A percentile compares a stretch with the other conserved stretches of the same genome.
phyloP scores from a whole-genome alignment of 2,329 filamentous ascomycete species.

The Talaromyces atroroseus region DNA sequence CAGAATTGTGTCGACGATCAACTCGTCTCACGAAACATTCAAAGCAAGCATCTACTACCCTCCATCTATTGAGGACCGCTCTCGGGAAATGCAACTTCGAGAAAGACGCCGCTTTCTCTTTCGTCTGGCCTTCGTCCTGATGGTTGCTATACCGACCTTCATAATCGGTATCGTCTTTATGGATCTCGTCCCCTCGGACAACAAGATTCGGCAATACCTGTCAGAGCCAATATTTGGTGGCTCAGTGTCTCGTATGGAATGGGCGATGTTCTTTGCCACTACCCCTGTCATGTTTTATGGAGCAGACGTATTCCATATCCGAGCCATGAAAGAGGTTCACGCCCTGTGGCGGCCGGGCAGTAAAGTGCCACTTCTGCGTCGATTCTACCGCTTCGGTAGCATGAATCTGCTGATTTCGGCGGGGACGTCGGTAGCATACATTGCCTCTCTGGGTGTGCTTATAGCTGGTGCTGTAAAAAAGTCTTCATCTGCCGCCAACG shows the following conservation, averaged over 20 bases:
- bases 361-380: conserved; percentile 62
- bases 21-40: conserved; percentile 61
- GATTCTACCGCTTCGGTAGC: conserved; percentile 90
- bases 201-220: conserved; percentile 58
- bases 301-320: conserved; percentile 76
- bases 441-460: conserved; percentile 74
- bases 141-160: conserved; percentile 74
- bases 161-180: conserved; percentile 87
- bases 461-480: conserved; percentile 49
- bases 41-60: conserved; percentile 68
- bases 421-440: conserved; percentile 80
- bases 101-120: conserved; percentile 64
- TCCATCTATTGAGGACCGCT: conserved; percentile 76
- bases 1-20: conserved; percentile 63
- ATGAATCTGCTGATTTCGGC: conserved; percentile 94
- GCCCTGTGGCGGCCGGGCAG: conserved; percentile 73
- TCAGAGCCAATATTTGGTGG: conserved; percentile 67
- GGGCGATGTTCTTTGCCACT: conserved; percentile 72
- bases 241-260: conserved; percentile 66
- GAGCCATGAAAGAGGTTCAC: conserved; percentile 71
- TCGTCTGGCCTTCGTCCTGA: conserved; percentile 64
- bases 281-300: conserved; percentile 84
- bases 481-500: conserved; percentile 43
- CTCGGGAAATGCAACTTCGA: conserved; percentile 62
- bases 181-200: conserved; percentile 62